Conservation (phyloP, 192 early-diverging fungal genomes). For the Pilaira anomala region DNA sequence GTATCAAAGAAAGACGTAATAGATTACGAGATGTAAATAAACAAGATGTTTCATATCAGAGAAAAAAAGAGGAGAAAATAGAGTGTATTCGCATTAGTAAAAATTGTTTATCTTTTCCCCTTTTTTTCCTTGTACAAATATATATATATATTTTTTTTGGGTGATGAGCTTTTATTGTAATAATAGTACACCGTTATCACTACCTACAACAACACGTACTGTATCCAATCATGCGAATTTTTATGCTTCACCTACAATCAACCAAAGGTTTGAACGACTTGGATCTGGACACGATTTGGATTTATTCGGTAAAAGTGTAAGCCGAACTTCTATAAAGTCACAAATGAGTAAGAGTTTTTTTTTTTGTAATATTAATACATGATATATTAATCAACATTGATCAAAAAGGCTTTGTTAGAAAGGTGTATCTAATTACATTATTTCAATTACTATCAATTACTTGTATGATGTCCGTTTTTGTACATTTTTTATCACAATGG, state of each 20-base stretch:
- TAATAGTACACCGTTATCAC: background rate
- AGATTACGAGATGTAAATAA: no score
- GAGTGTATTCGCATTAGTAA: no score
- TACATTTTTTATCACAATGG: constrained; percentile 9
- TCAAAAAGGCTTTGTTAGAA: constrained; percentile 15
- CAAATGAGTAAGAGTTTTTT: constrained; percentile 15
- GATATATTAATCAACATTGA: background rate
- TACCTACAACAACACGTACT: background rate
- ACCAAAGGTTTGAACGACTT: constrained; percentile 2
- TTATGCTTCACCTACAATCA: background rate
- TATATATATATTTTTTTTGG: background rate
- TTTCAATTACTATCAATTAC: background rate
- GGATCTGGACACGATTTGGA: constrained; percentile 17
- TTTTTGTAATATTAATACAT: background rate
- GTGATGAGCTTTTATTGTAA: constrained; percentile 4
- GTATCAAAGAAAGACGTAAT: no score
- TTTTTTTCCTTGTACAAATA: background rate
- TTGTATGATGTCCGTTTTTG: constrained; percentile 1
- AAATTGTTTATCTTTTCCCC: background rate
- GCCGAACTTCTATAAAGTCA: constrained; percentile 6
- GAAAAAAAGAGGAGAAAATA: no score
- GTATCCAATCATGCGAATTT: background rate
- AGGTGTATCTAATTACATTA: constrained; percentile 8
- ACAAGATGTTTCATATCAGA: no score
- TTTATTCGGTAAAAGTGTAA: constrained; percentile 14